These are phyloP conservation scores for Ceratocystis cubensis DNA, from an alignment of 2,329 filamentous ascomycete genomes.

Conservation along the genomic window DNA sequence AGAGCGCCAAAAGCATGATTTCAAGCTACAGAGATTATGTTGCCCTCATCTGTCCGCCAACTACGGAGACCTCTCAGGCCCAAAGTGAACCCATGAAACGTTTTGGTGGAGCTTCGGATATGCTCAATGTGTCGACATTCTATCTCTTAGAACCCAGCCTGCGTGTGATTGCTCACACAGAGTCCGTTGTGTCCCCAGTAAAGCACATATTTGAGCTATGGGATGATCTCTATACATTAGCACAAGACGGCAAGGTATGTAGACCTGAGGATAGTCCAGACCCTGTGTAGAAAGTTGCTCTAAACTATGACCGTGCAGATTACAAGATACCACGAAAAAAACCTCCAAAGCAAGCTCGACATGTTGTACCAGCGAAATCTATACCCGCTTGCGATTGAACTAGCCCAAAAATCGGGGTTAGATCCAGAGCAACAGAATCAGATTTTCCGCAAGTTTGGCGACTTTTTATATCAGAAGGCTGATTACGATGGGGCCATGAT, in stretches of 20 bases:
- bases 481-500: slow-evolving; percentile 99
- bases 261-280: not conserved
- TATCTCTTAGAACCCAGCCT: slow-evolving; percentile 85
- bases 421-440: slow-evolving; percentile 71
- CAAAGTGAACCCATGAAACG: slow-evolving; percentile 33
- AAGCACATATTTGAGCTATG: slow-evolving; percentile 73
- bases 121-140: slow-evolving; percentile 78
- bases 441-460: slow-evolving; percentile 88
- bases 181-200: slow-evolving; percentile 69
- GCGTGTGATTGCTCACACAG: slow-evolving; percentile 78
- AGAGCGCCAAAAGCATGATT: slow-evolving; percentile 76
- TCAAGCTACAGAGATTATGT: slow-evolving; percentile 75
- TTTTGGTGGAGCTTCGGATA: slow-evolving; percentile 63
- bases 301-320: slow-evolving; percentile 39
- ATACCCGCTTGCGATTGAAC: slow-evolving; percentile 79
- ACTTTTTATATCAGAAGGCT: slow-evolving; percentile 85
- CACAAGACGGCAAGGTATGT: slow-evolving; percentile 75
- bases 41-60: slow-evolving; percentile 67
- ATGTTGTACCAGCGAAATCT: slow-evolving; percentile 89
- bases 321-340: slow-evolving; percentile 79
- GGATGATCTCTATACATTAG: slow-evolving; percentile 84
- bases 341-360: slow-evolving; percentile 79
- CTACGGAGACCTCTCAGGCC: slow-evolving; percentile 22
- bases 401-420: slow-evolving; percentile 80
- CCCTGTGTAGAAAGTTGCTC: not conserved